phyloP scores from a whole-genome alignment of 2,329 filamentous ascomycete species.

The Setomelanomma holmii region DNA sequence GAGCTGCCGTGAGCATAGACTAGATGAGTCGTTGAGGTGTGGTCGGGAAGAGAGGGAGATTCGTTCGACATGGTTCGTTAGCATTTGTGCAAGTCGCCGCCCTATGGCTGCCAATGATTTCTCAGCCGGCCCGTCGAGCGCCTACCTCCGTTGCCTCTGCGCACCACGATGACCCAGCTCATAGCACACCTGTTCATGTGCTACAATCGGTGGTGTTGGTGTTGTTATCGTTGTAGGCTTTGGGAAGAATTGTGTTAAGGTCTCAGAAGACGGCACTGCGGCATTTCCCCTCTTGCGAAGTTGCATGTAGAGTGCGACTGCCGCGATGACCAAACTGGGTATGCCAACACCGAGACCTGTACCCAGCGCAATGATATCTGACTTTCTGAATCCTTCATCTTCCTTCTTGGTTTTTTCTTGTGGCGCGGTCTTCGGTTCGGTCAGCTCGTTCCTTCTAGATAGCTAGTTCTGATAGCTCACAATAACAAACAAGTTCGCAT shows the following conservation, averaged over 20 bases:
- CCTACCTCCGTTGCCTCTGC: neutral
- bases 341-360: slow-evolving; percentile 9
- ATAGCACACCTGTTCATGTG: neutral
- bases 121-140: no score
- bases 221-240: neutral
- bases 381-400: slow-evolving; percentile 10
- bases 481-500: no score
- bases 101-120: no score
- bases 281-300: neutral
- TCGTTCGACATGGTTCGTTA: no score
- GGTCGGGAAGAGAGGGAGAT: no score
- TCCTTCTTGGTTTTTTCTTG: no score
- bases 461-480: no score
- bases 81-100: no score
- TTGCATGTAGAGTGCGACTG: neutral
- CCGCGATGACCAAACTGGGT: slow-evolving; percentile 4
- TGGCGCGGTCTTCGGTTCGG: no score
- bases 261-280: neutral
- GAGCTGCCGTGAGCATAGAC: neutral
- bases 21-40: no score
- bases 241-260: neutral
- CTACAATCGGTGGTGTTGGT: neutral
- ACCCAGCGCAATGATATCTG: slow-evolving; percentile 6
- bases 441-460: no score
- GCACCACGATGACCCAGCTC: neutral